Conservation (phyloP, 495 filamentous ascomycete genomes). For the Podospora conica region DNA sequence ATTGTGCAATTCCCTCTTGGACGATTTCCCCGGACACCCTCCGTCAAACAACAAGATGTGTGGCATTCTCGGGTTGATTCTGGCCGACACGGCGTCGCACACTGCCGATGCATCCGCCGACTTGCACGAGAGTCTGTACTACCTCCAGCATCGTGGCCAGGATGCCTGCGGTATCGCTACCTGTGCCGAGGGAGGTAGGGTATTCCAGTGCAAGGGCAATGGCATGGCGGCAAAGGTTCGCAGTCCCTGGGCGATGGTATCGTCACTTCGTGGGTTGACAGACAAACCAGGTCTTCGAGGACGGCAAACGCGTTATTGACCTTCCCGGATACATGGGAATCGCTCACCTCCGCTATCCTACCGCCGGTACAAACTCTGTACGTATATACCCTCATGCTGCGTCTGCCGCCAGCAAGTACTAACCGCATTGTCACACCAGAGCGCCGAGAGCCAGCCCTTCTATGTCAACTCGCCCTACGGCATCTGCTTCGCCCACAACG, state of each 20-base stretch:
- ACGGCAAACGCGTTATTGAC: constrained; percentile 66
- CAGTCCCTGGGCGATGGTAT: constrained; percentile 19
- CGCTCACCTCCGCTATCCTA: constrained; percentile 85
- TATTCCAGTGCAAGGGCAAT: constrained; percentile 88
- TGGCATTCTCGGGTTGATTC: constrained; percentile 77
- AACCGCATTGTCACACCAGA: constrained; percentile 22
- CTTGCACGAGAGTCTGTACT: constrained; percentile 84
- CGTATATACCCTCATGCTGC: not conserved
- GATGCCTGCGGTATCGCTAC: constrained; percentile 88
- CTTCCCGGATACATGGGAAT: constrained; percentile 88
- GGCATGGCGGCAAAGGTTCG: constrained; percentile 71
- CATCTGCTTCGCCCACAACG: constrained; percentile 58
- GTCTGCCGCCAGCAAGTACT: not conserved
- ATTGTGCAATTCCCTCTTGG: not conserved
- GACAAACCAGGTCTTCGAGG: constrained; percentile 53
- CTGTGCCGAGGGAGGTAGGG: constrained; percentile 68
- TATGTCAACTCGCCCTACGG: constrained; percentile 93
- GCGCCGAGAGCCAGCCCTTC: constrained; percentile 78
- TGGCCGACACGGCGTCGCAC: constrained; percentile 50
- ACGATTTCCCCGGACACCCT: not conserved
- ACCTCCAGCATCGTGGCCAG: constrained; percentile 77
- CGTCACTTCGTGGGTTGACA: not conserved
- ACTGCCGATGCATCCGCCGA: constrained; percentile 47
- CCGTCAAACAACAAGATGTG: constrained; percentile 55
- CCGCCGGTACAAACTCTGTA: constrained; percentile 73